phyloP scores from a whole-genome alignment of 1,284 basidiomycete genomes.

The Chalciporus sp. region DNA sequence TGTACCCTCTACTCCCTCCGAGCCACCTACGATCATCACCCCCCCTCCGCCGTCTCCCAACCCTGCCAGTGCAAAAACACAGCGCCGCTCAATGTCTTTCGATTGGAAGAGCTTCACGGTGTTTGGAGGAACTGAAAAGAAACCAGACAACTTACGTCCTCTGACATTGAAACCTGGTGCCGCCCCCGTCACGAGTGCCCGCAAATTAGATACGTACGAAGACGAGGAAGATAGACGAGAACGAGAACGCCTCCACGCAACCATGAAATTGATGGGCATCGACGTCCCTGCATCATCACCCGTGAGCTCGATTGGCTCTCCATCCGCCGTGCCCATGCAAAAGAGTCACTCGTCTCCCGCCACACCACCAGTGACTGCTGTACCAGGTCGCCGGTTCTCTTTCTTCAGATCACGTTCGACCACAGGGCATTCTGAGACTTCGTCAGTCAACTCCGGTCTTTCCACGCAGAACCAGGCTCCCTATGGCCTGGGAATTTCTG shows the following conservation, averaged over 20 bases:
- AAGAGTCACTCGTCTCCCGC: constrained; percentile 47
- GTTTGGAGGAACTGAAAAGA: constrained; percentile 64
- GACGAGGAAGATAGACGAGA: constrained; percentile 85
- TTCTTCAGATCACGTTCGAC: constrained; percentile 62
- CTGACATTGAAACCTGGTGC: constrained; percentile 71
- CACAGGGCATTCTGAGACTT: constrained; percentile 48
- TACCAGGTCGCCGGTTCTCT: constrained; percentile 56
- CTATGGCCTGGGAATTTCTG: constrained; percentile 42
- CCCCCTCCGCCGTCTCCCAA: constrained; percentile 37
- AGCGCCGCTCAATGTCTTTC: constrained; percentile 77
- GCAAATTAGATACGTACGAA: constrained; percentile 78
- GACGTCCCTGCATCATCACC: constrained; percentile 52
- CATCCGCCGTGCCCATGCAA: constrained; percentile 39
- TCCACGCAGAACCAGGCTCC: constrained; percentile 38
- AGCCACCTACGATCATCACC: constrained; percentile 39
- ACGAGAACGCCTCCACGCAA: constrained; percentile 81
- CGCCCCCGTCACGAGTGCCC: constrained; percentile 55
- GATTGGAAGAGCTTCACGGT: constrained; percentile 78
- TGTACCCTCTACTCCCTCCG: constrained; percentile 32
- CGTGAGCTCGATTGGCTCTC: constrained; percentile 21
- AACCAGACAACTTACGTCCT: constrained; percentile 63
- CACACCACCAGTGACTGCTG: constrained; percentile 37
- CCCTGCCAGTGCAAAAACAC: constrained; percentile 43
- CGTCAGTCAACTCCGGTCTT: constrained; percentile 47
- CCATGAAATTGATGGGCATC: constrained; percentile 92